Base-by-base conservation (phyloP, 805 yeast species). In the Wickerhamiella occidentalis region DNA sequence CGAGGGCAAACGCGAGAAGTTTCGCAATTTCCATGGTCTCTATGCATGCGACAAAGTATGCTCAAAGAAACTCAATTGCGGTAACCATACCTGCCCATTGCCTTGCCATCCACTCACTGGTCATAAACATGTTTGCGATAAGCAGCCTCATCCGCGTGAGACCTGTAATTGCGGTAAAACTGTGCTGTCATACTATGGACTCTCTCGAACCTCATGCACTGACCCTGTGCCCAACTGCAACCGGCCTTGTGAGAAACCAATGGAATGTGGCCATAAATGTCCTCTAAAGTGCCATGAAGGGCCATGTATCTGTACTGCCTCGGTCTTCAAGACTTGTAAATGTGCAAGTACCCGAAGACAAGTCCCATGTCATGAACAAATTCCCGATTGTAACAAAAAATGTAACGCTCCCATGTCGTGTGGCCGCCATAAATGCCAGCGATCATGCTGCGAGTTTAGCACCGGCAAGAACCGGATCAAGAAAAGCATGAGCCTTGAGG, bases 21-120 rank as follows among this genome's bases (percentile, higher is more conserved):
- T 35, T 17, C 48, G 48, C 37, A 36, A 45, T 11, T 25, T 37
- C 18, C 40, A 19, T 8, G 48, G 48, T 9, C 25, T 26, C 12
- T 45, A 23, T 26, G 76, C 83, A 2, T 85, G 95, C 64, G 78
- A 79, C 40, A 67, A 69, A 15, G 65, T 66, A 6, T 85, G 95
- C 67, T 75, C 74, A 1, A 65, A 70, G 48, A 52, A 56, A 5
- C 61, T 78, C 23, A 52, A 64, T 0, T 66, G 71, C 51, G 78
- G 81, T 37, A 60, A 59, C 11, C 85, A 79, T 56, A 6, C 15
- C 37, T 79, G 85, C 61, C 58, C 65, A 26, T 71, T 69, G 55
- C 61, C 67, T 48, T 75, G 95, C 59, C 84, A 77, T 38, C 49
- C 29, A 37, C 12, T 36, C 9, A 15, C 26, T 33, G 9, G 29